Evolutionary conservation across 1,139 yeast species (phyloP).

Genomic region (Taphrina populina): DNA sequence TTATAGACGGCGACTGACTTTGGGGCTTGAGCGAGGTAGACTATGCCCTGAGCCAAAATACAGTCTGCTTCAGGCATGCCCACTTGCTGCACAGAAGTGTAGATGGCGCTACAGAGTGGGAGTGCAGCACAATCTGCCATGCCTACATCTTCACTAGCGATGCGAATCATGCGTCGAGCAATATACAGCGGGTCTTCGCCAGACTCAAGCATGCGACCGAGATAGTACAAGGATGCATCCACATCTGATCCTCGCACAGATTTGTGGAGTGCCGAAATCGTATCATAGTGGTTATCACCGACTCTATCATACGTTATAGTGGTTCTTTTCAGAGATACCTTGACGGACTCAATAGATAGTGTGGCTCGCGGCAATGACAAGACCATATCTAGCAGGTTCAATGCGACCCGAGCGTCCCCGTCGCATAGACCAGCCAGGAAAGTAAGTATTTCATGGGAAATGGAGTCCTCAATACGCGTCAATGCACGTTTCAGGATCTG

Average conservation of each 20-base stretch:
- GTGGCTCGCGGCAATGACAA: constrained; percentile 36
- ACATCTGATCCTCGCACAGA: constrained; percentile 83
- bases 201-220: constrained; percentile 81
- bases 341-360: constrained; percentile 46
- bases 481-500: constrained; percentile 62
- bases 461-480: constrained; percentile 5
- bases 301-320: constrained; percentile 76
- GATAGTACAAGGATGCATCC: constrained; percentile 83
- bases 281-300: constrained; percentile 92
- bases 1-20: constrained; percentile 83
- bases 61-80: constrained; percentile 97
- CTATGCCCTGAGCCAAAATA: constrained; percentile 87
- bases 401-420: constrained; percentile 85
- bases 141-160: constrained; percentile 42
- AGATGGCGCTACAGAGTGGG: constrained; percentile 82
- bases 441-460: constrained; percentile 55
- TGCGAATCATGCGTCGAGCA: constrained; percentile 87
- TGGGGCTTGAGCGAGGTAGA: constrained; percentile 76
- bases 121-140: constrained; percentile 68
- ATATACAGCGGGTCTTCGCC: constrained; percentile 93
- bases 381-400: constrained; percentile 69
- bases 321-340: constrained; percentile 50
- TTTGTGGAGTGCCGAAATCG: constrained; percentile 81
- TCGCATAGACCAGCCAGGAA: constrained; percentile 75
- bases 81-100: constrained; percentile 83